A percentile compares a stretch with the other conserved stretches of the same genome.
phyloP scores from a whole-genome alignment of 1,284 basidiomycete genomes.

The Termitomyces sp. region DNA sequence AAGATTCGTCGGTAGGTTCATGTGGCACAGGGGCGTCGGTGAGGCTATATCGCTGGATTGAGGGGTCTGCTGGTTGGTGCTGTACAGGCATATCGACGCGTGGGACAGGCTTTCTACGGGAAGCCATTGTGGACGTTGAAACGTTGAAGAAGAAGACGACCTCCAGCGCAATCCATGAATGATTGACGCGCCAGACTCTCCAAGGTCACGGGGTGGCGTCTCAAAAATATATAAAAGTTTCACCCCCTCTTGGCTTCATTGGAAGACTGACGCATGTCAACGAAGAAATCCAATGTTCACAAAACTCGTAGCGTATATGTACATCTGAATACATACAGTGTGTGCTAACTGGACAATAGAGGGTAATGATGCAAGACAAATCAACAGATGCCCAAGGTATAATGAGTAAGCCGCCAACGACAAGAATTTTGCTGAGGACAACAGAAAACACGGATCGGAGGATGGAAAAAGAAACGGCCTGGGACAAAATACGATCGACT shows the following conservation, averaged over 20 bases:
- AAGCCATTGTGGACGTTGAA: conserved; percentile 11
- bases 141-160: neutral
- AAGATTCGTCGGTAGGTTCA: conserved; percentile 6
- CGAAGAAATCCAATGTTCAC: neutral
- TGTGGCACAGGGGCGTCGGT: conserved; percentile 24
- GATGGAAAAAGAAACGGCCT: neutral
- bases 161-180: neutral
- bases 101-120: conserved; percentile 14
- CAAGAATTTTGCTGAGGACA: neutral
- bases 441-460: neutral
- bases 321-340: neutral
- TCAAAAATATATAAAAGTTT: no score
- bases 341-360: neutral
- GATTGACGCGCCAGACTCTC: conserved; percentile 1
- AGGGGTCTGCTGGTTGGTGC: conserved; percentile 25
- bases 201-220: conserved; percentile 11
- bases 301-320: neutral
- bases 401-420: neutral
- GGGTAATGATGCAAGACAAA: neutral
- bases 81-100: neutral
- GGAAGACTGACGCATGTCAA: neutral
- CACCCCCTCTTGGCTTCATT: neutral
- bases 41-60: conserved; percentile 28
- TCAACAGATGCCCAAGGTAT: neutral
- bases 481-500: neutral